phyloP scores from a whole-genome alignment of 2,329 filamentous ascomycete species.

The Beauveria sp. region DNA sequence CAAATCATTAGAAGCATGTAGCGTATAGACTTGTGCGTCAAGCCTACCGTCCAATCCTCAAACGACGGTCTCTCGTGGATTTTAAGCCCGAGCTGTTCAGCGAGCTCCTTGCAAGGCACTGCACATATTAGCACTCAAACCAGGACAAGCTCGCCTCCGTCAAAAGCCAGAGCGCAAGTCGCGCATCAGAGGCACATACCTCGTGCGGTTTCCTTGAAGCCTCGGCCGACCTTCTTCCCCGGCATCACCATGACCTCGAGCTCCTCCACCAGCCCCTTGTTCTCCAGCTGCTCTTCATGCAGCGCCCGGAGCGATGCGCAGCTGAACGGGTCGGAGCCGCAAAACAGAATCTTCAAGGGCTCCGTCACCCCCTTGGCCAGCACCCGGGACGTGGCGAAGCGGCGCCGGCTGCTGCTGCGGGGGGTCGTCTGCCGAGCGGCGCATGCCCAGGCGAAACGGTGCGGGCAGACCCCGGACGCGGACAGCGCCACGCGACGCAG shows the following conservation, averaged over 20 bases:
- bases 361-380: slow-evolving; percentile 28
- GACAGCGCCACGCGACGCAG: background rate
- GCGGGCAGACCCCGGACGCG: background rate
- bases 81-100: slow-evolving; percentile 54
- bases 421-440: background rate
- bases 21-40: background rate
- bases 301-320: slow-evolving; percentile 67
- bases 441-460: background rate
- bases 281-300: slow-evolving; percentile 46
- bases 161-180: too few species aligned
- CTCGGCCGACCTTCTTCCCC: slow-evolving; percentile 69
- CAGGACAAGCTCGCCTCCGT: too few species aligned
- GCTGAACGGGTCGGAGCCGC: slow-evolving; percentile 89
- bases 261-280: slow-evolving; percentile 53
- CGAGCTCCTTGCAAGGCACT: slow-evolving; percentile 69
- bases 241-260: slow-evolving; percentile 83
- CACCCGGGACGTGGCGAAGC: slow-evolving; percentile 15
- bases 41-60: slow-evolving; percentile 64
- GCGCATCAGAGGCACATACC: slow-evolving; percentile 38
- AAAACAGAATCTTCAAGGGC: slow-evolving; percentile 82
- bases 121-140: slow-evolving; percentile 5
- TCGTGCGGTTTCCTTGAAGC: slow-evolving; percentile 58
- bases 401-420: slow-evolving; percentile 6
- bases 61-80: slow-evolving; percentile 78
- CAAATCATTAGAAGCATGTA: background rate